A percentile compares a stretch with the other conserved stretches of the same genome.
Conservation (phyloP, 2,329 filamentous ascomycete species). For the Madurella fahalii region DNA sequence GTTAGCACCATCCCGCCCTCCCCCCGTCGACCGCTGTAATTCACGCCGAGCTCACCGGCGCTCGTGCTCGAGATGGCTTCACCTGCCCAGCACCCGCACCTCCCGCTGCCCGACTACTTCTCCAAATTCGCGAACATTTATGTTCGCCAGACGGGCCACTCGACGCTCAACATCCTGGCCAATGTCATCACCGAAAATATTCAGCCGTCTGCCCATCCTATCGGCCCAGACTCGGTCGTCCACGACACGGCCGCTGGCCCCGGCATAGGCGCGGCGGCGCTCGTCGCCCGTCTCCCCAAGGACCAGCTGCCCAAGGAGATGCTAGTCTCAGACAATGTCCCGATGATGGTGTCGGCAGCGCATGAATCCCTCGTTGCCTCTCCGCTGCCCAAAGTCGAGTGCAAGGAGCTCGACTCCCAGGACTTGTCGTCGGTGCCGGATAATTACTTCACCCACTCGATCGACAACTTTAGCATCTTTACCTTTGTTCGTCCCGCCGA, state of each 20-base stretch:
- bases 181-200: conserved; percentile 10
- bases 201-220: conserved; percentile 4
- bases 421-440: conserved; percentile 22
- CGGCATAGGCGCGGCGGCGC: conserved; percentile 28
- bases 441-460: conserved; percentile 24
- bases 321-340: conserved; percentile 23
- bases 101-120: conserved; percentile 24
- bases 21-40: neutral
- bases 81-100: neutral
- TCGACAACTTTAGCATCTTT: conserved; percentile 33
- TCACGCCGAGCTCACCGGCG: neutral
- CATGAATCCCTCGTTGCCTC: neutral
- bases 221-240: conserved; percentile 26
- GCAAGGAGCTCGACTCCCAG: conserved; percentile 20
- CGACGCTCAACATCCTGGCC: conserved; percentile 26
- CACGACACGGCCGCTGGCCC: conserved; percentile 35
- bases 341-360: conserved; percentile 19
- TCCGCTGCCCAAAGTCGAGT: conserved; percentile 3
- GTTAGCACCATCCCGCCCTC: too few relatives aligned
- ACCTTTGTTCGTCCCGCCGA: conserved; percentile 25
- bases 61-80: neutral
- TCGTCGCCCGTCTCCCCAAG: conserved; percentile 15
- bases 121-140: conserved; percentile 28
- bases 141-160: conserved; percentile 29
- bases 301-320: conserved; percentile 10